Percentiles rank a stretch among this genome's conserved stretches.
phyloP scores from a whole-genome alignment of 495 filamentous ascomycete genomes.

The Thozetella sp. region DNA sequence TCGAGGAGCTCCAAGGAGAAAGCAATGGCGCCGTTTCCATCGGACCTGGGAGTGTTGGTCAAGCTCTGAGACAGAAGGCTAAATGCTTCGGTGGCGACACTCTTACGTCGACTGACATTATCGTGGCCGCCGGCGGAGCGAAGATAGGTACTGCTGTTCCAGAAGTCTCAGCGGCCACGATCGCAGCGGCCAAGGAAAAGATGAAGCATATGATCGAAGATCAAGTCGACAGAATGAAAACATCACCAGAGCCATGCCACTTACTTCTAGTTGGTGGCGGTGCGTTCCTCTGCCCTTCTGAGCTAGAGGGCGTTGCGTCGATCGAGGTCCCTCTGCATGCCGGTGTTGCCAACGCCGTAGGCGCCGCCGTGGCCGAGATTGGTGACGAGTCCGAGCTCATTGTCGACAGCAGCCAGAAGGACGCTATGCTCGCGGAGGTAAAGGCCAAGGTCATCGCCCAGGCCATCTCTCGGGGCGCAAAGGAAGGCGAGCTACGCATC shows the following conservation, averaged over 20 bases:
- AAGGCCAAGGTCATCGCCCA: not conserved
- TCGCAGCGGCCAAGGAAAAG: slow-evolving; percentile 9
- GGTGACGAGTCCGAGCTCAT: slow-evolving; percentile 30
- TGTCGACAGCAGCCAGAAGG: slow-evolving; percentile 6
- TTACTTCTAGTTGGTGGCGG: slow-evolving; percentile 36
- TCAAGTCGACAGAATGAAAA: slow-evolving; percentile 40
- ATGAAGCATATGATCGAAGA: slow-evolving; percentile 30
- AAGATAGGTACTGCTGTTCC: not conserved
- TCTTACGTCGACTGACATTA: slow-evolving; percentile 45
- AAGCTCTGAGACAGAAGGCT: slow-evolving; percentile 43
- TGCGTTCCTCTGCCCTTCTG: slow-evolving; percentile 18
- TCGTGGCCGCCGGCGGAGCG: slow-evolving; percentile 19
- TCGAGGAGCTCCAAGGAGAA: slow-evolving; percentile 31
- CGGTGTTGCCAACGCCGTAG: slow-evolving; percentile 51
- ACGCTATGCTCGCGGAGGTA: slow-evolving; percentile 7
- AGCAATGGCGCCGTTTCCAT: slow-evolving; percentile 29
- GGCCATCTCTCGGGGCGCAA: not conserved
- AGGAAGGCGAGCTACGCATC: slow-evolving; percentile 27
- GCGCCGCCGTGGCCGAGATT: slow-evolving; percentile 49
- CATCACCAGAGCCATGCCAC: slow-evolving; percentile 33
- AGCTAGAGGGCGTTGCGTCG: slow-evolving; percentile 14
- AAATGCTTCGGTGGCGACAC: slow-evolving; percentile 45
- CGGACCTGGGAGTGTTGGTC: slow-evolving; percentile 54
- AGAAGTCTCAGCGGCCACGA: slow-evolving; percentile 1
- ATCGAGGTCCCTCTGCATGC: slow-evolving; percentile 20